Base-by-base conservation (phyloP, 176 grass and related monocot species). In the Ensete ventricosum region DNA sequence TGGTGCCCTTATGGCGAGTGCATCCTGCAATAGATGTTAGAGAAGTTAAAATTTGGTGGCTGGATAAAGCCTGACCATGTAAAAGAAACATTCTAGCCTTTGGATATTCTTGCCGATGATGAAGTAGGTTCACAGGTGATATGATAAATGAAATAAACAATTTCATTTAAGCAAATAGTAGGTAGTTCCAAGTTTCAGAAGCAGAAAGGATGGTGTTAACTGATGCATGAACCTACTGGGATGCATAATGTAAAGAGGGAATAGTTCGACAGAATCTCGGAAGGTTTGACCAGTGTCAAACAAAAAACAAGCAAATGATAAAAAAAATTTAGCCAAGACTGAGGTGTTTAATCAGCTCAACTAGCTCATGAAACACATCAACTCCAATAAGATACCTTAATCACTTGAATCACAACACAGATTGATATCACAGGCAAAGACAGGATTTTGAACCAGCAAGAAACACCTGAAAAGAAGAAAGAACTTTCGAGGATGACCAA, bases 1-100 rank as follows among this genome's bases (percentile, higher is more conserved):
- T 63, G 81, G 81, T 59, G 87, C 5, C 78, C 86, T 96, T 81
- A 90, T 82, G 67, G 82, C 79, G 53, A 83, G 49, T 21, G 81
- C 50, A 50, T 81, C 83, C 93, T 96, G 85, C 52, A 81, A 83
- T 60, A 29, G 78, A 83, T 71, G 62, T 78, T 54, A 53, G 19
- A 82, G 9, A 19, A 64, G 62, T 72, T n/a, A 22, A 1, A 34
- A 8, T 14, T 52, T 19, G 27, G 25, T 48, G 12, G 14, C 13
- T 68, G 10, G 66, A 43, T 13, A 16, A 67, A 29, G 9, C 9
- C 10, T 1, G 9, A n/a, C 8, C 16, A n/a, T 52, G 3, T 52
- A 52, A 9, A 16, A 59, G 22, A 19, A 19, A 9, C 14, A 11
- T 11, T 67, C 23, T 67, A 67, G 25, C 14, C 12, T 6, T 25